Conservation (phyloP, 208 protist genomes). For the Sergeia podlipaevii region DNA sequence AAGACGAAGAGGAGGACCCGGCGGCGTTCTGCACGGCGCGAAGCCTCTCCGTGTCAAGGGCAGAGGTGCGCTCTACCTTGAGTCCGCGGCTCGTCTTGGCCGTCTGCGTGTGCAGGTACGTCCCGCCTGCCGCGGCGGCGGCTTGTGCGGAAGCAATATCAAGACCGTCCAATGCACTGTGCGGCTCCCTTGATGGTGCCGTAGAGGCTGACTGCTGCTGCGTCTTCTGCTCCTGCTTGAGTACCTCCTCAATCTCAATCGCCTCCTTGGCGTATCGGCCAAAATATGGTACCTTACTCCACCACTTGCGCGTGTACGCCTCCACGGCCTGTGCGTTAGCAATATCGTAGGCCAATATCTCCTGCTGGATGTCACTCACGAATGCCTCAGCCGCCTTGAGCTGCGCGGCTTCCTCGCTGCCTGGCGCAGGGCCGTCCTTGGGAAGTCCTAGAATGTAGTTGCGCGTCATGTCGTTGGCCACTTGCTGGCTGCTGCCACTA, state of each 20-base stretch:
- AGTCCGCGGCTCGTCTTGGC: conserved; percentile 19
- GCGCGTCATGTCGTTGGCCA: conserved; percentile 53
- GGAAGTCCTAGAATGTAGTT: conserved; percentile 73
- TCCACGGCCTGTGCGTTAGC: conserved; percentile 80
- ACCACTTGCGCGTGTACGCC: conserved; percentile 51
- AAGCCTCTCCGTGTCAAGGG: conserved; percentile 15
- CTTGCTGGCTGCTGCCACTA: conserved; percentile 24
- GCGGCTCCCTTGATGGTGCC: neutral
- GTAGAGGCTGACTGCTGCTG: neutral
- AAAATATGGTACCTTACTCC: conserved; percentile 54
- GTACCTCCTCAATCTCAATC: conserved; percentile 30
- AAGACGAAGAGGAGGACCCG: neutral
- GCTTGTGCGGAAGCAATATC: conserved; percentile 5
- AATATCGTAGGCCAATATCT: conserved; percentile 79
- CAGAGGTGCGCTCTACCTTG: conserved; percentile 59
- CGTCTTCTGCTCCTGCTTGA: neutral
- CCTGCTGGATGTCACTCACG: conserved; percentile 67
- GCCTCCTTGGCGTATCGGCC: conserved; percentile 33
- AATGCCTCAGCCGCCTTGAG: conserved; percentile 77
- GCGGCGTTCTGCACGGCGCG: conserved; percentile 5
- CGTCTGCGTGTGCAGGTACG: conserved; percentile 33
- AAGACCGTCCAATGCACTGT: conserved; percentile 1
- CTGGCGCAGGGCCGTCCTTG: conserved; percentile 40
- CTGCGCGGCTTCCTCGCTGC: conserved; percentile 54
- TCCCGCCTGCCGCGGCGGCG: conserved; percentile 21